phyloP scores from a whole-genome alignment of 2,329 filamentous ascomycete species.

The Tolypocladium pustulatum region DNA sequence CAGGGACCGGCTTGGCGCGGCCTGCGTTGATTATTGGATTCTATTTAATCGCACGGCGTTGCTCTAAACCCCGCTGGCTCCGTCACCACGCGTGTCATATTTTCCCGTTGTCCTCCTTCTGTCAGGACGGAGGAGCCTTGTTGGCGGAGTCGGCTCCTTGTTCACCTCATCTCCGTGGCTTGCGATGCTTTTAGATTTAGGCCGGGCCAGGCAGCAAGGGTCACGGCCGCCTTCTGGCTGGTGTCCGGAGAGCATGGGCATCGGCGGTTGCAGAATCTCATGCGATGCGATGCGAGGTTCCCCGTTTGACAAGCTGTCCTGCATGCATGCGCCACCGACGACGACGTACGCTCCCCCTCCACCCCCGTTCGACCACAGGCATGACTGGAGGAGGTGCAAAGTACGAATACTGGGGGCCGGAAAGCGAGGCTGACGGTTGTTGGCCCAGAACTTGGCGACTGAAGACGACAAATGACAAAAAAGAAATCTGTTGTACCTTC shows the following conservation, averaged over 20 bases:
- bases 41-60: neutral
- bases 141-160: neutral
- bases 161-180: neutral
- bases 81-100: neutral
- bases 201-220: neutral
- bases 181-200: neutral
- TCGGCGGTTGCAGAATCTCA: constrained; percentile 1
- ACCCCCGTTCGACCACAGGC: neutral
- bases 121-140: neutral
- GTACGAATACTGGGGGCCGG: neutral
- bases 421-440: neutral
- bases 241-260: neutral
- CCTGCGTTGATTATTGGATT: neutral
- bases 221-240: neutral
- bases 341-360: neutral
- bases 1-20: neutral
- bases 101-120: neutral
- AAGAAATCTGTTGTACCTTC: neutral
- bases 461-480: neutral
- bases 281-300: constrained; percentile 1
- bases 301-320: neutral
- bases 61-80: neutral
- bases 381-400: too few relatives aligned
- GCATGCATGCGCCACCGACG: constrained; percentile 1
- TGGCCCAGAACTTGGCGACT: neutral